Evolutionary conservation across 164 flowering plant genomes (phyloP).

Genomic region (Chloranthus sessilifolius): DNA sequence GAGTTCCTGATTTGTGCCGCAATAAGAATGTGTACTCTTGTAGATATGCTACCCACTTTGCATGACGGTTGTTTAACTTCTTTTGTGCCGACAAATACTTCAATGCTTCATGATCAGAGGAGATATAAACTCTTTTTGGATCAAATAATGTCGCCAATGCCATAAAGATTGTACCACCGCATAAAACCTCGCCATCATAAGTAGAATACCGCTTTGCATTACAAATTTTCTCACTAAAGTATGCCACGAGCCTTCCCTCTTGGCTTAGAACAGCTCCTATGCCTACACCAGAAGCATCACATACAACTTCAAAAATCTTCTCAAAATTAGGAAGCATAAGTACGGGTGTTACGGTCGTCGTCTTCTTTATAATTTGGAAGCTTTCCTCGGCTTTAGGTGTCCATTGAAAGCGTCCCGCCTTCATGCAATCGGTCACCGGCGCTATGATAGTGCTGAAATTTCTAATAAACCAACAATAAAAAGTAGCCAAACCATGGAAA

Average conservation of each 20-base stretch:
- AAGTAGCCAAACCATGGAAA: too few relatives aligned
- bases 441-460: too few relatives aligned
- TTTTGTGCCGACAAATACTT: not conserved
- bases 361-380: too few relatives aligned
- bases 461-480: too few relatives aligned
- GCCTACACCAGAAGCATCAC: too few relatives aligned
- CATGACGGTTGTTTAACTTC: not conserved
- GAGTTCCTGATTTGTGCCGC: not conserved
- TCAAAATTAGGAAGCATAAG: too few relatives aligned
- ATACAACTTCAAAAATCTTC: too few relatives aligned
- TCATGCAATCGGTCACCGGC: too few relatives aligned
- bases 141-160: slow-evolving; percentile 4
- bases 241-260: not conserved
- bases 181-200: not conserved
- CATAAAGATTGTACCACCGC: not conserved
- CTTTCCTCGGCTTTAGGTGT: too few relatives aligned
- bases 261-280: too few relatives aligned
- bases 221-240: not conserved
- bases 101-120: not conserved
- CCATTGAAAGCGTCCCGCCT: too few relatives aligned
- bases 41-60: not conserved
- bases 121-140: not conserved
- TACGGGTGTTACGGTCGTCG: too few relatives aligned
- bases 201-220: not conserved
- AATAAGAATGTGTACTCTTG: not conserved